Percentiles rank a stretch among this genome's conserved stretches.
These are phyloP conservation scores for Brassica cretica DNA, from an alignment of 345 rosid genomes.

Conservation along the genomic window DNA sequence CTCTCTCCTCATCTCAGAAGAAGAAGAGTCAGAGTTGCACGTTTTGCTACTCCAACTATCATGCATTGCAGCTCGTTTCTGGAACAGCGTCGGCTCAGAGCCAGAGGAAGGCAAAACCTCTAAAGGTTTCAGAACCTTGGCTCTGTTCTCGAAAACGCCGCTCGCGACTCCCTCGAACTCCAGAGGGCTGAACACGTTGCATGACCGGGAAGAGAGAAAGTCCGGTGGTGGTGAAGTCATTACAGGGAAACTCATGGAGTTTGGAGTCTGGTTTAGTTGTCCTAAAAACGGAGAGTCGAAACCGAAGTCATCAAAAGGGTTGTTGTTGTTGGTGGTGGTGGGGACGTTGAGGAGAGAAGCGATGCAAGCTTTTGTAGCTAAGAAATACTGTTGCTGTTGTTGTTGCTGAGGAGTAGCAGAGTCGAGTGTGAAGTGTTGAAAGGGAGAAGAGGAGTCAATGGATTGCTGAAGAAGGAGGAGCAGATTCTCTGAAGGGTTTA, in stretches of 20 bases:
- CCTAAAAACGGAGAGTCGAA: slow-evolving; percentile 48
- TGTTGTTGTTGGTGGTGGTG: slow-evolving; percentile 33
- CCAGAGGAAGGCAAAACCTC: slow-evolving; percentile 54
- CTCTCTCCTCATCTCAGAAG: slow-evolving; percentile 43
- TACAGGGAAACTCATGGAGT: slow-evolving; percentile 43
- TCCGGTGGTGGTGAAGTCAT: slow-evolving; percentile 26
- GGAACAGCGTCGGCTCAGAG: slow-evolving; percentile 67
- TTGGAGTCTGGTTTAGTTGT: slow-evolving; percentile 46
- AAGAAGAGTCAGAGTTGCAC: slow-evolving; percentile 55
- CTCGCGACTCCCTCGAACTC: slow-evolving; percentile 43
- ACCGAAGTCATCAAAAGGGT: slow-evolving; percentile 56
- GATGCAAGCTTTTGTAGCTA: slow-evolving; percentile 48
- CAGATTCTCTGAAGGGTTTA: slow-evolving; percentile 44
- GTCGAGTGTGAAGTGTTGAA: slow-evolving; percentile 56
- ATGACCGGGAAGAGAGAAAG: slow-evolving; percentile 26
- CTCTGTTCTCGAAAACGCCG: slow-evolving; percentile 41
- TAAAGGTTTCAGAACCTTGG: slow-evolving; percentile 55
- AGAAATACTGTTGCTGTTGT: slow-evolving; percentile 40
- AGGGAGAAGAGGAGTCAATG: slow-evolving; percentile 63
- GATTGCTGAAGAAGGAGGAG: slow-evolving; percentile 52
- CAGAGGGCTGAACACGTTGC: slow-evolving; percentile 30
- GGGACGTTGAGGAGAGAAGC: slow-evolving; percentile 47
- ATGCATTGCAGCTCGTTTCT: slow-evolving; percentile 71
- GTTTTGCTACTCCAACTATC: slow-evolving; percentile 45
- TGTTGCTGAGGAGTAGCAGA: slow-evolving; percentile 41